Base-by-base conservation (phyloP, 176 grass and related monocot genomes). In the Elaeis guineensis region DNA sequence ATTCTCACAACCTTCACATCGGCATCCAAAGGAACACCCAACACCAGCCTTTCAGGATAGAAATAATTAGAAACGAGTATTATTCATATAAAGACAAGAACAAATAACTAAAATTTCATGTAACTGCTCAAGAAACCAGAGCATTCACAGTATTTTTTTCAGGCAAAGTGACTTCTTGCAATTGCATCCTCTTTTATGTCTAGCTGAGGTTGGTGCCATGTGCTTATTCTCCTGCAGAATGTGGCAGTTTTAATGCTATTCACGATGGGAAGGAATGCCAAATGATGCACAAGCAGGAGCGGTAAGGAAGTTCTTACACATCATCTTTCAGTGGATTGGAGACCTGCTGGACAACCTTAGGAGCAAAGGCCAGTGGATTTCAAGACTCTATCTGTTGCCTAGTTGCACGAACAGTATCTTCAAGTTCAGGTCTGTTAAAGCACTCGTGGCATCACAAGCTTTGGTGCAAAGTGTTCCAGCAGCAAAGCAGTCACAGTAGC, bases 141-240 rank as follows among this genome's bases (percentile, higher is more conserved):
- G 19, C 74, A 77, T 69, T 77, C 74, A 25, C 74, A 77, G 20
- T 77, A 77, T n/a, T 69, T 69, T 77, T 51, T 77, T 77, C n/a
- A 77, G 57, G 28, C 74, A 77, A 24, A 66, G 64, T 62, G 74
- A 77, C 25, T 77, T 77, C 61, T 77, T 77, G 55, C 74, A 77
- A 62, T 69, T 77, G 48, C 74, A 77, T 44, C 74, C 74, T 69
- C 65, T 77, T 60, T 77, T 77, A 23, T 77, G 74, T 61, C 74
- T 67, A 2, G 74, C 66, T 54, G 74, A 77, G 52, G 20, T 21
- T 25, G 74, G 74, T 39, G 74, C 69, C 7, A 29, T 49, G 17
- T 59, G 56, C 16, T 52, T 26, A 62, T 22, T 77, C 25, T 77
- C 74, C 74, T 77, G 51, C 35, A 69, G 17, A 55, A 54, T 17